Conservation (phyloP, 2,329 filamentous ascomycete species). For the Talaromyces amestolkiae region DNA sequence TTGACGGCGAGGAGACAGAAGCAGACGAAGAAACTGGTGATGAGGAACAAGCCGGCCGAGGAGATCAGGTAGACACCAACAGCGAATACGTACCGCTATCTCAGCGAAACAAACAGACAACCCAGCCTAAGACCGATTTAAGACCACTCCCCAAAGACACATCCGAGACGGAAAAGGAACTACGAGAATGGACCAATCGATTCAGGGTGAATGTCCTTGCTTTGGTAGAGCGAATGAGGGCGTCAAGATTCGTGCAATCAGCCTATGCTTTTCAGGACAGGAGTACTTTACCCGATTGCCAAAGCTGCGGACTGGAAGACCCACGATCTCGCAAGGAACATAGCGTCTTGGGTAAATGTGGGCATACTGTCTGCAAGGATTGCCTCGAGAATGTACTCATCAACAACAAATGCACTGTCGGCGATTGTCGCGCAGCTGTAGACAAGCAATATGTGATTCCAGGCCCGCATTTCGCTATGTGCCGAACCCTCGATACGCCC, state of each 20-base stretch:
- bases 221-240: constrained; percentile 25
- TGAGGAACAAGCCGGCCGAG: background rate
- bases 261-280: constrained; percentile 24
- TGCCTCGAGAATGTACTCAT: constrained; percentile 33
- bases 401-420: constrained; percentile 39
- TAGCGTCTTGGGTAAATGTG: constrained; percentile 50
- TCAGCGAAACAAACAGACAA: background rate
- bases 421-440: constrained; percentile 42
- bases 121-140: constrained; percentile 3
- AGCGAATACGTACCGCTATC: background rate
- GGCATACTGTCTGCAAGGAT: constrained; percentile 50
- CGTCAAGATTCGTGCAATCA: constrained; percentile 27
- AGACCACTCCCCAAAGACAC: constrained; percentile 15
- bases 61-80: background rate
- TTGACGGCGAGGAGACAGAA: background rate
- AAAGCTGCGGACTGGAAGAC: constrained; percentile 31
- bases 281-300: constrained; percentile 27
- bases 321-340: constrained; percentile 29
- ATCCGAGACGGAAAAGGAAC: constrained; percentile 21
- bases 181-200: constrained; percentile 24
- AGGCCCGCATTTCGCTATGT: constrained; percentile 22
- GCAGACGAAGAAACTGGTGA: constrained; percentile 2
- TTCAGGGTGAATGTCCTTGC: constrained; percentile 25
- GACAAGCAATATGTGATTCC: constrained; percentile 44
- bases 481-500: background rate